Evolutionary conservation across 208 protist species (phyloP).

Genomic region (Angomonas deanei): DNA sequence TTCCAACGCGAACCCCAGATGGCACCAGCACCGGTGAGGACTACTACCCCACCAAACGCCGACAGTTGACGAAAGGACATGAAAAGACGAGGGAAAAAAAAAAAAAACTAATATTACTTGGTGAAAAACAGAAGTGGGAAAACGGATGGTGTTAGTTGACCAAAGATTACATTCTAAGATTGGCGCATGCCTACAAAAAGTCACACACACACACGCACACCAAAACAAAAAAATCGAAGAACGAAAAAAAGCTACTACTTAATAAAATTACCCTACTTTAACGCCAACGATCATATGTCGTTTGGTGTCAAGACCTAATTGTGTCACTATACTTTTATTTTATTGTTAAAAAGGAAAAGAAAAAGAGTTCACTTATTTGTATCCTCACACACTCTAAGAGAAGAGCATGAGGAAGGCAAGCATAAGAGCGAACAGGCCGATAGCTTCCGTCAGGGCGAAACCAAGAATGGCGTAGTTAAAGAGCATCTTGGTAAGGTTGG

Average conservation of each 20-base stretch:
- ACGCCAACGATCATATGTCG: too few species aligned
- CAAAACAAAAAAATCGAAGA: too few species aligned
- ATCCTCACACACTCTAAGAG: constrained; percentile 53
- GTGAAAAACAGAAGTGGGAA: not conserved
- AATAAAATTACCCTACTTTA: too few species aligned
- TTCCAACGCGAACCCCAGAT: constrained; percentile 44
- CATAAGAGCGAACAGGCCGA: constrained; percentile 89
- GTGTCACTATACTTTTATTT: too few species aligned
- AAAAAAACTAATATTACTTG: constrained; percentile 10
- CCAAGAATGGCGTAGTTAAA: constrained; percentile 93
- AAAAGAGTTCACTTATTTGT: constrained; percentile 9
- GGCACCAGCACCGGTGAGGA: constrained; percentile 26
- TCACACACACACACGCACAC: too few species aligned
- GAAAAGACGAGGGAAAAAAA: constrained; percentile 4
- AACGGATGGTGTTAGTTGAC: too few species aligned
- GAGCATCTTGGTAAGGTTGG: constrained; percentile 87
- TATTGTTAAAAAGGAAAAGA: not conserved
- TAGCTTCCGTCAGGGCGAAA: constrained; percentile 89
- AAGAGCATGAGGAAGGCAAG: constrained; percentile 92
- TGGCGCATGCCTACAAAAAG: too few species aligned
- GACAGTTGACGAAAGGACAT: constrained; percentile 32
- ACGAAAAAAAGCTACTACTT: too few species aligned
- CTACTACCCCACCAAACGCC: constrained; percentile 23
- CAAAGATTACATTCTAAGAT: too few species aligned
- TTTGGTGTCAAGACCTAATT: too few species aligned